A percentile compares a stretch with the other conserved stretches of the same genome.
Evolutionary conservation across 805 yeast species (phyloP).

Genomic region (Teunomyces funiuensis): DNA sequence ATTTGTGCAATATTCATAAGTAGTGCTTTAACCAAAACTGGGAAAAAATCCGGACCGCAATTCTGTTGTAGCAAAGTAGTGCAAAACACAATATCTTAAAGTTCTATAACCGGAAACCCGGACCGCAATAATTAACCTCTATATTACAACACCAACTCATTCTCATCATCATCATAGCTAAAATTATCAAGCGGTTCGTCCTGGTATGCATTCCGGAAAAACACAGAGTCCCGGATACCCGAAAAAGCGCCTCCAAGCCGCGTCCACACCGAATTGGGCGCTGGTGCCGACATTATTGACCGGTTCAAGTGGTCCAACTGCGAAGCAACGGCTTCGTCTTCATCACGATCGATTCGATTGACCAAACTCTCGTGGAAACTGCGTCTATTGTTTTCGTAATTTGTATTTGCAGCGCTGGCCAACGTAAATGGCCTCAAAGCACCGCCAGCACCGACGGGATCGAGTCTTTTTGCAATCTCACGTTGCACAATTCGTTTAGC

Average conservation of each 20-base stretch:
- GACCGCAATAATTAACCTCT: no score
- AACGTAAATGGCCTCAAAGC: constrained; percentile 30
- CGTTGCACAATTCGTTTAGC: constrained; percentile 41
- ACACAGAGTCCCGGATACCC: constrained; percentile 20
- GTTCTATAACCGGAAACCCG: no score
- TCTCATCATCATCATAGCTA: constrained; percentile 36
- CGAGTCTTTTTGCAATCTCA: constrained; percentile 30
- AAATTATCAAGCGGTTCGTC: constrained; percentile 32
- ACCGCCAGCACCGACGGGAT: constrained; percentile 11
- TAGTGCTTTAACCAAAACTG: no score
- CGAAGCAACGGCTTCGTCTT: constrained; percentile 13
- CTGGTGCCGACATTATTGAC: background rate
- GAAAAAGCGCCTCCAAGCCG: constrained; percentile 24
- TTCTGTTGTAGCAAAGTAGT: no score
- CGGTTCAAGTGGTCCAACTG: constrained; percentile 9
- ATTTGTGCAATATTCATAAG: no score
- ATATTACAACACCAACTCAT: constrained; percentile 32
- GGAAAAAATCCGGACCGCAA: no score
- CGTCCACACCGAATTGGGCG: constrained; percentile 23
- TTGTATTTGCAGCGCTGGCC: constrained; percentile 24
- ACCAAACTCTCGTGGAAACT: constrained; percentile 22
- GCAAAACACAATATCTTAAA: no score
- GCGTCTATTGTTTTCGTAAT: constrained; percentile 28
- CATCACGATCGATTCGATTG: constrained; percentile 21
- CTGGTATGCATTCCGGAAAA: constrained; percentile 16